These are phyloP conservation scores for Lanmaoa rubissima DNA, from an alignment of 768 basidiomycete species.

Conservation along the genomic window DNA sequence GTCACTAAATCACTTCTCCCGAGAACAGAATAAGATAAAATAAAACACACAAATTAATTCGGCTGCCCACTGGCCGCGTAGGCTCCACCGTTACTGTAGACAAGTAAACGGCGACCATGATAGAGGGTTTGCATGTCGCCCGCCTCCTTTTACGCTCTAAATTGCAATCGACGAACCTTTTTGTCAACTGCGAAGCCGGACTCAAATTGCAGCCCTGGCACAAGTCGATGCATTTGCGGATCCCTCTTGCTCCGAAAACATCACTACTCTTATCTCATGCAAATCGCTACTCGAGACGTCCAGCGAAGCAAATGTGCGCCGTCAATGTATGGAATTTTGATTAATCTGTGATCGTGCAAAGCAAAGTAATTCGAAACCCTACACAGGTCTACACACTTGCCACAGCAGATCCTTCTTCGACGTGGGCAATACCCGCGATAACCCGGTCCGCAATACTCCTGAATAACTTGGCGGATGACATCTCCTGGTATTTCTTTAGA, in stretches of 20 bases:
- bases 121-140: neutral
- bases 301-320: neutral
- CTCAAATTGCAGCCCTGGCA: neutral
- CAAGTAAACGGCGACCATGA: neutral
- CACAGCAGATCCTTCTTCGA: slow-evolving; percentile 11
- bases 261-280: neutral
- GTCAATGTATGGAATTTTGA: neutral
- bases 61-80: neutral
- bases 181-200: slow-evolving; percentile 1
- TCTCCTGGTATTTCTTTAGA: slow-evolving; percentile 60
- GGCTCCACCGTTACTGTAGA: too few relatives aligned
- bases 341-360: neutral
- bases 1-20: neutral
- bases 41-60: neutral
- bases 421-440: slow-evolving; percentile 28
- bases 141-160: neutral
- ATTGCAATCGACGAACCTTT: slow-evolving; percentile 2
- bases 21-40: neutral
- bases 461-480: slow-evolving; percentile 71
- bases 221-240: slow-evolving; percentile 7
- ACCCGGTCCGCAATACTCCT: slow-evolving; percentile 50
- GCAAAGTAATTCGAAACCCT: neutral
- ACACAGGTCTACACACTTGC: neutral
- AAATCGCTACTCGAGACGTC: neutral
- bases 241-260: neutral